Evolutionary conservation across 345 rosid species (phyloP).

Genomic region (Sisymbrium irio): DNA sequence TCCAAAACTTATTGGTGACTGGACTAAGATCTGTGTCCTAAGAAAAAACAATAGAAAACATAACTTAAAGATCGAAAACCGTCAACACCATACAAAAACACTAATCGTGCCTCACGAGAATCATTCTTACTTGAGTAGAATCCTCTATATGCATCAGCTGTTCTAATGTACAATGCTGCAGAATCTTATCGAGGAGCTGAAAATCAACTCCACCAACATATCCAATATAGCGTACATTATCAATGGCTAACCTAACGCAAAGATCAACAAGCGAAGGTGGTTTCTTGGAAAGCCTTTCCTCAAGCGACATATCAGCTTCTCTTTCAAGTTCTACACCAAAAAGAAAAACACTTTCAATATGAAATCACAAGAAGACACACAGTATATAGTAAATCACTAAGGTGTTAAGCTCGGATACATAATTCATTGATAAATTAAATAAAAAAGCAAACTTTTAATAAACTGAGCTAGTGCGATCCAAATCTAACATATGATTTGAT

Average conservation of each 20-base stretch:
- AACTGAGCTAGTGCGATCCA: too few relatives aligned
- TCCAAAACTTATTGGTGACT: constrained; percentile 76
- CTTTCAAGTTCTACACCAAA: neutral
- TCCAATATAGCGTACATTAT: constrained; percentile 64
- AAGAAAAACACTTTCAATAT: neutral
- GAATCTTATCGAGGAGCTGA: constrained; percentile 66
- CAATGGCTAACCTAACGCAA: constrained; percentile 56
- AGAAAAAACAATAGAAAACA: constrained; percentile 14
- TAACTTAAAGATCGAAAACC: neutral
- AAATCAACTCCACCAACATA: constrained; percentile 86
- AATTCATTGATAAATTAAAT: too few relatives aligned
- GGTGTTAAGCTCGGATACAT: too few relatives aligned
- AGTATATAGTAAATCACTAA: too few relatives aligned
- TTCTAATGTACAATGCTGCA: constrained; percentile 71
- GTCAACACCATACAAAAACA: neutral
- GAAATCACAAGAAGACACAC: constrained; percentile 4
- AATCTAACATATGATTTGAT: too few relatives aligned
- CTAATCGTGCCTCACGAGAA: neutral
- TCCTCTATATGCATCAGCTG: constrained; percentile 76
- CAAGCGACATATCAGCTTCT: constrained; percentile 26
- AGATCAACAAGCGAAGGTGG: constrained; percentile 82
- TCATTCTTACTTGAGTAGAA: constrained; percentile 49
- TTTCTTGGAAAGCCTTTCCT: constrained; percentile 22
- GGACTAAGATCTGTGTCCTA: constrained; percentile 86
- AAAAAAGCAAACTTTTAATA: too few relatives aligned